Evolutionary conservation across 2,329 filamentous ascomycete genomes (phyloP), one percentile per base, ranked within the genome.

Genomic region (Colletotrichum gloeosporioides): DNA sequence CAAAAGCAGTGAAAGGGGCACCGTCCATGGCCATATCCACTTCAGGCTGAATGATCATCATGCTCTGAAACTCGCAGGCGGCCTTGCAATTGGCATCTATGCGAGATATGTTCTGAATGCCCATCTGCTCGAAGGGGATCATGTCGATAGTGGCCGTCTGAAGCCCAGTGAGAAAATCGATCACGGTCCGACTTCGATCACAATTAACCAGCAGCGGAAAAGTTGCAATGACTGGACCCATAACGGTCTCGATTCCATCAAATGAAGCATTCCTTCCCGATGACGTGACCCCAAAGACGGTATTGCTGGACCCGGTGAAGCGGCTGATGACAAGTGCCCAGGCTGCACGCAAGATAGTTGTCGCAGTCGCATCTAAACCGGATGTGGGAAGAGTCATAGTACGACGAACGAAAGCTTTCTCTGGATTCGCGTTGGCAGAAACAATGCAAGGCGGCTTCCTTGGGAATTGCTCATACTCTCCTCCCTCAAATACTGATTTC

Each of bases 251-350:
- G 18, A 78, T 39, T 15, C 57, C 68, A 7, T 57, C 59, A 4
- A 83, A 76, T 6, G 74, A 44, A 8, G 72, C 70, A 36, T 76
- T 85, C 18, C 74, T 63, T 6, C 74, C 74, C 57, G 86, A 85
- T 10, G 86, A 79, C 1, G 84, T 86, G 75, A 85, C 83, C 8
- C 86, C 86, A 68, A 87, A 87, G 16, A 86, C 79, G 36, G 86
- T 82, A 62, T 86, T 84, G 10, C 81, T 73, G 25, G 82, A 80
- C 2, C 81, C 81, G 71, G 85, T 82, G 73, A 86, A 86, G 13
- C 83, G 77, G 1, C 82, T 82, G 1, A 86, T 81, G 3, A 86
- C 82, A 18, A 88, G 72, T 5, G 84, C 85, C 87, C 86, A 88
- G 6, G 86, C 86, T 16, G 84, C 85, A 15, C 74, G 74, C 25